phyloP scores from a whole-genome alignment of 306 rosid genomes.

The Quercus gilva region DNA sequence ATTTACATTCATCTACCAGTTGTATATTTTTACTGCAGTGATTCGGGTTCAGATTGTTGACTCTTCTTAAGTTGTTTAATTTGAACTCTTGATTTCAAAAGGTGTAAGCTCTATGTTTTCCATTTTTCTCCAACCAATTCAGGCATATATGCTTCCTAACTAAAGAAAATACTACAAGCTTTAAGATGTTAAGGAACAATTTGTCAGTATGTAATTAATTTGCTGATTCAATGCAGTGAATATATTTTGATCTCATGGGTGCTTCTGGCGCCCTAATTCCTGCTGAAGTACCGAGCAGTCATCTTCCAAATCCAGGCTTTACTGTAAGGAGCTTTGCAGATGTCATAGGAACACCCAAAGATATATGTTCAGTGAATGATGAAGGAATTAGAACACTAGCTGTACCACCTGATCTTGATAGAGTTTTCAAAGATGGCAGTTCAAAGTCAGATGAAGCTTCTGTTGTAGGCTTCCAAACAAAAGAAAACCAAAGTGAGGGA shows the following conservation, averaged over 20 bases:
- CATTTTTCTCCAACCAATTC: not conserved
- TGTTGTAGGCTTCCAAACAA: constrained; percentile 33
- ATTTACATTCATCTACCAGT: not conserved
- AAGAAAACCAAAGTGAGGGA: constrained; percentile 42
- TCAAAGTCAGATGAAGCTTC: constrained; percentile 48
- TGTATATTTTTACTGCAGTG: not conserved
- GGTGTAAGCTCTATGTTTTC: not conserved
- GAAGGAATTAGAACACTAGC: constrained; percentile 36
- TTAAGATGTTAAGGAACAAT: constrained; percentile 16
- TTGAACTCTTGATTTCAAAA: constrained; percentile 1
- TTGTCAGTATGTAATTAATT: constrained; percentile 28
- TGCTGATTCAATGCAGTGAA: constrained; percentile 69
- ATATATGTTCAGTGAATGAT: constrained; percentile 31
- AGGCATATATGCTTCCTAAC: not conserved
- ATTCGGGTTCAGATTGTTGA: not conserved
- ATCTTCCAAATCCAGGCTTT: constrained; percentile 70
- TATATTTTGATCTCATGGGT: constrained; percentile 97
- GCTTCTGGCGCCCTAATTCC: constrained; percentile 98
- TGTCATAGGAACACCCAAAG: constrained; percentile 47
- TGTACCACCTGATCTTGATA: constrained; percentile 36
- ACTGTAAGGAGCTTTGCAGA: constrained; percentile 59
- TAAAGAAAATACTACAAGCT: constrained; percentile 7
- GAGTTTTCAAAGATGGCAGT: constrained; percentile 36
- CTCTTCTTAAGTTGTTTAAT: constrained; percentile 18
- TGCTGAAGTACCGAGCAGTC: constrained; percentile 88